A percentile compares a stretch with the other conserved stretches of the same genome.
phyloP scores from a whole-genome alignment of 306 rosid species.

The Fagus crenata region DNA sequence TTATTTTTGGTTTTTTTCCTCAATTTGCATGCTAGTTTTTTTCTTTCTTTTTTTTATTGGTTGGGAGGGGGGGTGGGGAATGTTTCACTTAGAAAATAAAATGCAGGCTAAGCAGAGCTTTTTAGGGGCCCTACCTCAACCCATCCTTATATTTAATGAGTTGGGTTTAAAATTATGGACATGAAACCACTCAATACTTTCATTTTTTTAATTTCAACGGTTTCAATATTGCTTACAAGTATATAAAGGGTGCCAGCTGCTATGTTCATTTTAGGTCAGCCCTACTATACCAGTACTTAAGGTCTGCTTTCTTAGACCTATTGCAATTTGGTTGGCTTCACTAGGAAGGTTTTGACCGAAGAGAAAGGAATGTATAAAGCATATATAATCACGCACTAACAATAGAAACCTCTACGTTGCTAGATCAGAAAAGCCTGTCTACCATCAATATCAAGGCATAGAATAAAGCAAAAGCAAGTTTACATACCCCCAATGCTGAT shows the following conservation, averaged over 20 bases:
- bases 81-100: no score
- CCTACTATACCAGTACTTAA: not conserved
- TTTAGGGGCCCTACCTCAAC: not conserved
- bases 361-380: not conserved
- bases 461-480: slow-evolving; percentile 10
- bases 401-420: not conserved
- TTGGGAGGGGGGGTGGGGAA: no score
- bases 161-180: not conserved
- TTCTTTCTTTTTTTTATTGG: no score
- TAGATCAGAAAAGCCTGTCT: not conserved
- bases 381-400: not conserved
- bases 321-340: not conserved
- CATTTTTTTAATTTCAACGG: not conserved
- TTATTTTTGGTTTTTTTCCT: no score
- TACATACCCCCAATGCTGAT: slow-evolving; percentile 70
- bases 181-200: not conserved
- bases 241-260: not conserved
- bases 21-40: no score
- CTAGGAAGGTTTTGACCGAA: not conserved
- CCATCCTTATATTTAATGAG: not conserved
- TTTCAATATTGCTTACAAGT: not conserved
- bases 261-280: not conserved
- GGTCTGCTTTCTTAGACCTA: not conserved
- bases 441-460: slow-evolving; percentile 8
- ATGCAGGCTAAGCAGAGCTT: not conserved